Conservation (phyloP, 495 filamentous ascomycete species). For the Penicillium verhagenii region DNA sequence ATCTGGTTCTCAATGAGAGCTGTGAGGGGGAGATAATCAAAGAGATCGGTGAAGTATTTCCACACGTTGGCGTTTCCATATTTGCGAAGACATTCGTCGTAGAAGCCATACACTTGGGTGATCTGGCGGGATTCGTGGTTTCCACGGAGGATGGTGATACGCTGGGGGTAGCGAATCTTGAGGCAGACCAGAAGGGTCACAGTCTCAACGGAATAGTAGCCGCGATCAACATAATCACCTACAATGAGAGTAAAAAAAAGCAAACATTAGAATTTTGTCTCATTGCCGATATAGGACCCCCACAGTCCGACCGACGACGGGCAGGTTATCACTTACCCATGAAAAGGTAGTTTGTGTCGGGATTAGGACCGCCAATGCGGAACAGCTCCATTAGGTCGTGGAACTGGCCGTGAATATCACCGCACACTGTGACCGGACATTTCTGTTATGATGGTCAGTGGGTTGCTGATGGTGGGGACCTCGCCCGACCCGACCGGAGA, state of each 20-base stretch:
- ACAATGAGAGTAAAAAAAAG: conserved; percentile 2
- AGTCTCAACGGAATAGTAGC: conserved; percentile 96
- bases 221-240: conserved; percentile 97
- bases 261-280: not conserved
- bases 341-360: conserved; percentile 93
- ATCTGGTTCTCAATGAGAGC: conserved; percentile 99
- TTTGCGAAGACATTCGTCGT: conserved; percentile 95
- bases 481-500: conserved; percentile 16
- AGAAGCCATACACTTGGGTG: conserved; percentile 97
- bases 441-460: conserved; percentile 57
- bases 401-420: conserved; percentile 92
- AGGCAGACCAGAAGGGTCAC: conserved; percentile 91
- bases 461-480: conserved; percentile 7
- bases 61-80: conserved; percentile 99
- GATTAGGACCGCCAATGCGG: conserved; percentile 87
- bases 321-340: conserved; percentile 63
- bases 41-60: conserved; percentile 99
- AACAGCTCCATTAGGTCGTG: conserved; percentile 95
- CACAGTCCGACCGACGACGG: conserved; percentile 15
- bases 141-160: conserved; percentile 94
- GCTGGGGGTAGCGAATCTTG: conserved; percentile 94
- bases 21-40: conserved; percentile 97
- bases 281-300: not conserved
- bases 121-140: conserved; percentile 98
- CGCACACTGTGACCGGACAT: conserved; percentile 92